Evolutionary conservation across 768 basidiomycete genomes (phyloP), one percentile per base, ranked within the genome.

Genomic region (Exidia glandulosa): DNA sequence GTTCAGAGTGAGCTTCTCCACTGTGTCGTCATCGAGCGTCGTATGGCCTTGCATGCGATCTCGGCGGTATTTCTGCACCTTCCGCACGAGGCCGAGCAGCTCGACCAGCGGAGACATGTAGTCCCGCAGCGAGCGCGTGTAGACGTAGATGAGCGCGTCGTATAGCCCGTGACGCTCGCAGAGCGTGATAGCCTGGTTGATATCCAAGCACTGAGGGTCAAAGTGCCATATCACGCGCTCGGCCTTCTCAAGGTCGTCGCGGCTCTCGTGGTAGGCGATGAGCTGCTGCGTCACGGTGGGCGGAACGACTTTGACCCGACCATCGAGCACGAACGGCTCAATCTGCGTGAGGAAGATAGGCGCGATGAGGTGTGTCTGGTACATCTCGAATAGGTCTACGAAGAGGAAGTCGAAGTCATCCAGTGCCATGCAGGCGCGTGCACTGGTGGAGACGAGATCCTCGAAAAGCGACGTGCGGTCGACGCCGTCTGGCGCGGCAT

Each of bases 221-320:
- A 97, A 91, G 68, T 95, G 91, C 93, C 94, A 97, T 59, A 99
- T 95, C 60, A 97, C 77, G 32, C 83, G 82, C 70, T 99, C 94
- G 1, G 88, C 90, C 2, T 84, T 76, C 56, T 90, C 88, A 7
- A 86, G 83, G 34, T 85, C 81, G 13, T 76, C 77, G 48, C 83
- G 79, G 32, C 84, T 81, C 52, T 87, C 88, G 66, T 96, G 90
- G 47, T 90, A 73, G 1, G 81, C 80, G 56, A 98, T 80, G 29
- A 99, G 75, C 59, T 82, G 79, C 70, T 99, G 93, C 4, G 90
- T 88, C 61, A 99, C 86, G 34, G 85, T 83, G 9, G 95, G 92
- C 13, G 96, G 94, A 3, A 94, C 81, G 52, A 81, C 76, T 6
- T 77, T 81, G 30, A 97, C 80, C n/a, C 78, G 75, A 54, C 84